Conservation (phyloP, 129 eudicot genomes). For the Helianthus tuberosus region DNA sequence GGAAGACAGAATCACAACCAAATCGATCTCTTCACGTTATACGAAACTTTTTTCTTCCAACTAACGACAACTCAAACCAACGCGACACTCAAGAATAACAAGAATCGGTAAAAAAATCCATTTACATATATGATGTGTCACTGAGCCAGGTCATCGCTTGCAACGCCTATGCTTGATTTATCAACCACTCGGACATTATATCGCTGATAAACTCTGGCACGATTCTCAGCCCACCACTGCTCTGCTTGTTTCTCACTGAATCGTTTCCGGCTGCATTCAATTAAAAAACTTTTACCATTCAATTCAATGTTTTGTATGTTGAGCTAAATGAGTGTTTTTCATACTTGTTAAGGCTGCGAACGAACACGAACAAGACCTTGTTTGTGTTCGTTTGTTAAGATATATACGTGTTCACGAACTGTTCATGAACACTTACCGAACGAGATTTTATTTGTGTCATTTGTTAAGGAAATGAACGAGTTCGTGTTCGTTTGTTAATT, state of each 20-base stretch:
- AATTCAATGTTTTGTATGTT: too few species aligned
- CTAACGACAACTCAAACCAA: conserved; percentile 29
- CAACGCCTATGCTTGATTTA: conserved; percentile 71
- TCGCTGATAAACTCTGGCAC: conserved; percentile 65
- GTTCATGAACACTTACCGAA: too few species aligned
- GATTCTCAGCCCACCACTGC: conserved; percentile 91
- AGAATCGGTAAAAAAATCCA: conserved; percentile 19
- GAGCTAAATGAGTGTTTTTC: too few species aligned
- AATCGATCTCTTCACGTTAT: conserved; percentile 24
- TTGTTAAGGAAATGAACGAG: too few species aligned
- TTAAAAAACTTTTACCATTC: neutral
- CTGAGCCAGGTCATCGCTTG: conserved; percentile 58
- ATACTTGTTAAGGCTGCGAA: too few species aligned
- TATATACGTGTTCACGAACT: too few species aligned
- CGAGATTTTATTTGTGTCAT: too few species aligned
- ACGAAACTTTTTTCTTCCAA: conserved; percentile 40
- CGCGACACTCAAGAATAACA: conserved; percentile 18
- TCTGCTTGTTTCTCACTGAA: conserved; percentile 94
- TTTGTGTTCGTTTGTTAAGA: too few species aligned
- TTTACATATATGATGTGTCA: conserved; percentile 35
- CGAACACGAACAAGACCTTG: too few species aligned
- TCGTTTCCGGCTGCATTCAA: conserved; percentile 72
- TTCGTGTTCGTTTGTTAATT: too few species aligned
- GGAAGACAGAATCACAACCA: conserved; percentile 32
- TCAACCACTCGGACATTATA: conserved; percentile 74